phyloP scores from a whole-genome alignment of 2,329 filamentous ascomycete genomes.

The Aspergillus pseudoterreus region DNA sequence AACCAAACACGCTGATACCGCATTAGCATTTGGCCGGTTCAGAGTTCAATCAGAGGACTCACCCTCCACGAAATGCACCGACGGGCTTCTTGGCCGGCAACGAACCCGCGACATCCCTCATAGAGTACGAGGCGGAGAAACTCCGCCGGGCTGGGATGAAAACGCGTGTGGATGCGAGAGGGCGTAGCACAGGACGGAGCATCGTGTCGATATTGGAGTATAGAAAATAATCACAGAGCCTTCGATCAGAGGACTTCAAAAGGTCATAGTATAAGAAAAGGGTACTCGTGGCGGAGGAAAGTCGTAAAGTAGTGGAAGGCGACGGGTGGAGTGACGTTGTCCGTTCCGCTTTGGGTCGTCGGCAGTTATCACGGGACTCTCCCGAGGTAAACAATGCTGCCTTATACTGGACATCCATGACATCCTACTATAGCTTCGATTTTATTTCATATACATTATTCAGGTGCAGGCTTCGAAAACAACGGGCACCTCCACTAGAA shows the following conservation, averaged over 20 bases:
- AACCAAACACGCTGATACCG: slow-evolving; percentile 72
- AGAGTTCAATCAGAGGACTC: slow-evolving; percentile 33
- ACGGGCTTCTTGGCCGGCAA: slow-evolving; percentile 62
- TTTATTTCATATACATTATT: too few species aligned
- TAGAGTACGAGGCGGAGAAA: slow-evolving; percentile 37
- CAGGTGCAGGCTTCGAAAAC: too few species aligned
- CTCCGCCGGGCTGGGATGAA: slow-evolving; percentile 19
- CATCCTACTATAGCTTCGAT: too few species aligned
- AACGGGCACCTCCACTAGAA: too few species aligned
- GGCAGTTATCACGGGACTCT: background rate
- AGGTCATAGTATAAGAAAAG: slow-evolving; percentile 2
- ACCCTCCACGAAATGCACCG: slow-evolving; percentile 70
- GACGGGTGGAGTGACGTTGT: slow-evolving; percentile 5
- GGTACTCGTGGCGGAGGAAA: background rate
- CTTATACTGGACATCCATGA: too few species aligned
- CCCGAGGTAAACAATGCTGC: background rate
- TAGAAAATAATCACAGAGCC: background rate
- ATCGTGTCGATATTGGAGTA: slow-evolving; percentile 12
- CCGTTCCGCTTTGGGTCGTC: slow-evolving; percentile 1
- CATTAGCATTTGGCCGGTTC: slow-evolving; percentile 2
- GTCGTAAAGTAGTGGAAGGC: background rate
- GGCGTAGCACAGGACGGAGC: slow-evolving; percentile 17
- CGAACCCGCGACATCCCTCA: slow-evolving; percentile 34
- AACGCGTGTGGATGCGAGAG: slow-evolving; percentile 15
- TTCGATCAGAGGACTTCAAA: slow-evolving; percentile 1